phyloP scores from a whole-genome alignment of 148 eudicot genomes.

The Fagopyrum tataricum region DNA sequence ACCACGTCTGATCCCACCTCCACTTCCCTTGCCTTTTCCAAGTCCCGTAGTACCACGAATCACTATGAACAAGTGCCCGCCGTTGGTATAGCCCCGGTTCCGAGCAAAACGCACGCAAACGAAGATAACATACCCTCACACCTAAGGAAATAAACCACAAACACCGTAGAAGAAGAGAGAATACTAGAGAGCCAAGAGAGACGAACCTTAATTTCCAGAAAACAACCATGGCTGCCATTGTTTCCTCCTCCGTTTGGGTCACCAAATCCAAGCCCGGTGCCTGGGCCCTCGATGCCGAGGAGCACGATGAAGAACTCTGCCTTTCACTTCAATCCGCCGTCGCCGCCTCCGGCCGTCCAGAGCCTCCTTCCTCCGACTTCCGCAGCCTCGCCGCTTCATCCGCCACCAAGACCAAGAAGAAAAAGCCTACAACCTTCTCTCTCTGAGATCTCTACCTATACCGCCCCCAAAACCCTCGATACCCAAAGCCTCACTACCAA shows the following conservation, averaged over 20 bases:
- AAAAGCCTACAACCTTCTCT: constrained; percentile 54
- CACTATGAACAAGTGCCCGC: too few species aligned
- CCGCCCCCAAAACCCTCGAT: constrained; percentile 15
- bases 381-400: constrained; percentile 62
- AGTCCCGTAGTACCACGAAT: too few species aligned
- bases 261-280: constrained; percentile 75
- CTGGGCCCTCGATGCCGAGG: constrained; percentile 94
- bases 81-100: too few species aligned
- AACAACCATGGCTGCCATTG: constrained; percentile 69
- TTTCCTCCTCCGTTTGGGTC: constrained; percentile 58
- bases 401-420: constrained; percentile 69
- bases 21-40: too few species aligned
- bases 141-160: neutral
- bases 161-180: constrained; percentile 17
- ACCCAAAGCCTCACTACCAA: constrained; percentile 25
- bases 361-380: constrained; percentile 39
- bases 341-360: constrained; percentile 11
- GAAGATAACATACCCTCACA: neutral
- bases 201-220: neutral
- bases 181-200: constrained; percentile 12
- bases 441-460: constrained; percentile 39
- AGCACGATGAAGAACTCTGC: constrained; percentile 59
- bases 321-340: constrained; percentile 16
- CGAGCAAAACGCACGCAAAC: neutral
- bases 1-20: too few species aligned